Percentiles rank a stretch among this genome's conserved stretches.
Conservation (phyloP, 1,284 basidiomycete species). For the Cerioporus squamosus region DNA sequence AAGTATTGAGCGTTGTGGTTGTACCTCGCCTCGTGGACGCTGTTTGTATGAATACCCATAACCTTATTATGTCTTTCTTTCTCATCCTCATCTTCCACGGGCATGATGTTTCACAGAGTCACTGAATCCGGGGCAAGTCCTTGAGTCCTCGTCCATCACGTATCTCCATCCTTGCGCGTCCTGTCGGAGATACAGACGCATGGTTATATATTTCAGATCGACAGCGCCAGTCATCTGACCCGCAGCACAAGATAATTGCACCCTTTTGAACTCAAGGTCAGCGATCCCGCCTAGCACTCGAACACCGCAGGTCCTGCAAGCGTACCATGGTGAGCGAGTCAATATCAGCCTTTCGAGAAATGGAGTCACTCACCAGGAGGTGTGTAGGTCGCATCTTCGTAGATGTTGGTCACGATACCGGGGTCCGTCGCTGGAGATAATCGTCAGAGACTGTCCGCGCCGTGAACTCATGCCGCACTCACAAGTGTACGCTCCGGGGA, state of each 20-base stretch:
- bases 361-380: conserved; percentile 23
- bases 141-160: too few species aligned
- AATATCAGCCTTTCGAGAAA: not conserved
- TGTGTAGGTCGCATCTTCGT: conserved; percentile 24
- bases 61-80: conserved; percentile 14
- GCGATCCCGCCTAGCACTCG: conserved; percentile 11
- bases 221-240: too few species aligned
- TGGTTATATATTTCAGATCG: too few species aligned
- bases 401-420: conserved; percentile 35
- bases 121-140: too few species aligned
- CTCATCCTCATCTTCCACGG: not conserved
- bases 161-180: too few species aligned
- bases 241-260: too few species aligned
- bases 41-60: conserved; percentile 23
- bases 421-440: conserved; percentile 34
- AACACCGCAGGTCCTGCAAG: conserved; percentile 25
- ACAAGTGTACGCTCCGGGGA: conserved; percentile 53
- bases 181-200: too few species aligned
- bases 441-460: not conserved
- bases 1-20: not conserved
- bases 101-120: too few species aligned
- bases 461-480: conserved; percentile 10
- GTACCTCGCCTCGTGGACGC: not conserved
- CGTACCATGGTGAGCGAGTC: not conserved
- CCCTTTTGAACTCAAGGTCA: too few species aligned